phyloP scores from a whole-genome alignment of 2,329 filamentous ascomycete species.

The Colletotrichum chrysophilum region DNA sequence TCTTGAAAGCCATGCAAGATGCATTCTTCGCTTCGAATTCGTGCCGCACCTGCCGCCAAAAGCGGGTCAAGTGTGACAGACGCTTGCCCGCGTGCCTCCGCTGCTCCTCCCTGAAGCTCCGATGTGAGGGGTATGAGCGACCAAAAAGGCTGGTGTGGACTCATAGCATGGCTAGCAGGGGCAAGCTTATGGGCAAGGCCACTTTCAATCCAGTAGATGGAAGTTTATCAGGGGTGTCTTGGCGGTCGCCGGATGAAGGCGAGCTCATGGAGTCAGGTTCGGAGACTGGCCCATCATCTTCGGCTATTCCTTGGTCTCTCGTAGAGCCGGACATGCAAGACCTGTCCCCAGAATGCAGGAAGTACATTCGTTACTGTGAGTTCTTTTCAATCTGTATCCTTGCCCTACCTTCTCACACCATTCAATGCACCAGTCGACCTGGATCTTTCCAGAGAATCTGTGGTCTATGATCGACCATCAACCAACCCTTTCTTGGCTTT shows the following conservation, averaged over 20 bases:
- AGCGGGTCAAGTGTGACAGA: conserved; percentile 17
- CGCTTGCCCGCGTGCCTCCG: conserved; percentile 4
- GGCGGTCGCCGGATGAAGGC: not conserved
- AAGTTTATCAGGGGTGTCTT: not conserved
- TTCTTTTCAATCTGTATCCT: not conserved
- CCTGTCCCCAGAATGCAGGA: not conserved
- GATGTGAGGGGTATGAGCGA: conserved; percentile 9
- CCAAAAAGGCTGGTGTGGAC: conserved; percentile 12
- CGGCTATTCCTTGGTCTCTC: not conserved
- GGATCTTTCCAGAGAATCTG: conserved; percentile 14
- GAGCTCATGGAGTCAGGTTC: not conserved
- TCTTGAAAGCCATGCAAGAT: conserved; percentile 2
- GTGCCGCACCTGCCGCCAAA: conserved; percentile 13
- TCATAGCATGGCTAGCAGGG: conserved; percentile 12
- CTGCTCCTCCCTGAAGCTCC: conserved; percentile 11
- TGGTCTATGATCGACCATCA: conserved; percentile 12
- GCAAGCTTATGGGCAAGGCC: conserved; percentile 1
- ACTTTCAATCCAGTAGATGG: not conserved
- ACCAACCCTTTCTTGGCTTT: conserved; percentile 12
- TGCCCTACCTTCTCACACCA: not conserved
- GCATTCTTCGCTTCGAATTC: conserved; percentile 8
- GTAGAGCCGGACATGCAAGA: conserved; percentile 1
- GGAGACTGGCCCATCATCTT: not conserved
- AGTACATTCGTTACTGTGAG: conserved; percentile 17
- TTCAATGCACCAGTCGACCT: not conserved